Percentiles rank a stretch among this genome's conserved stretches.
These are phyloP conservation scores for Phytophthora fragariae DNA, from an alignment of 352 stramenopile species.

Conservation along the genomic window DNA sequence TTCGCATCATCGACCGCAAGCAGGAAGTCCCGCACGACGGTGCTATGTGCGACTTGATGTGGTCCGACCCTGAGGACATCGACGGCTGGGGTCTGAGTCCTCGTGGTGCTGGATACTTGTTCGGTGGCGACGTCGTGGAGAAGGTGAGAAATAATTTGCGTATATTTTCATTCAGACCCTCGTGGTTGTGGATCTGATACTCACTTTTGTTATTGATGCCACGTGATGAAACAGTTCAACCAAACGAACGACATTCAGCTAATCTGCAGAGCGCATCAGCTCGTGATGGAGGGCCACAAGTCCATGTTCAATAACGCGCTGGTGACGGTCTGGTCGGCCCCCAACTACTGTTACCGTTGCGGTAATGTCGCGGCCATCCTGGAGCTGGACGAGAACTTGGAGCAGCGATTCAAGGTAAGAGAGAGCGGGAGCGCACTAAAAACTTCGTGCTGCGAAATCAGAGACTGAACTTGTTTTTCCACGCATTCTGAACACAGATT, in stretches of 20 bases:
- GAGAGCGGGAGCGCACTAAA: not conserved
- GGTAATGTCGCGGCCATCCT: slow-evolving; percentile 99
- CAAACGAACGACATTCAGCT: slow-evolving; percentile 98
- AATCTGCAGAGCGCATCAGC: slow-evolving; percentile 98
- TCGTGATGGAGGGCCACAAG: slow-evolving; percentile 94
- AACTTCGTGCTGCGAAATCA: slow-evolving; percentile 13
- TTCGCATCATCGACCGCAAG: slow-evolving; percentile 96
- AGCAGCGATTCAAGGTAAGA: slow-evolving; percentile 87
- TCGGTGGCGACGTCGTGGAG: slow-evolving; percentile 98
- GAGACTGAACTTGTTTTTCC: slow-evolving; percentile 22
- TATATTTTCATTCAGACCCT: not conserved
- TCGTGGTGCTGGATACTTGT: slow-evolving; percentile 98
- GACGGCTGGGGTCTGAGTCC: slow-evolving; percentile 98
- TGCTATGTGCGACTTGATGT: slow-evolving; percentile 98
- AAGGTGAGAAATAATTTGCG: slow-evolving; percentile 63
- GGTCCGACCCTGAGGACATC: slow-evolving; percentile 97
- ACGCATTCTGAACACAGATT: slow-evolving; percentile 73
- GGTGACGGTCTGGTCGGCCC: slow-evolving; percentile 99
- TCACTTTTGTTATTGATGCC: slow-evolving; percentile 13
- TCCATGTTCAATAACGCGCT: slow-evolving; percentile 98
- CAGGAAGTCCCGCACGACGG: slow-evolving; percentile 99
- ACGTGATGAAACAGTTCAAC: slow-evolving; percentile 91
- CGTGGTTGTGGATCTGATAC: not conserved
- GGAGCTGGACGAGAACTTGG: slow-evolving; percentile 97
- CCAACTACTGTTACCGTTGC: slow-evolving; percentile 99